Base-by-base conservation (phyloP, 345 rosid genomes). In the Populus pruinosa region DNA sequence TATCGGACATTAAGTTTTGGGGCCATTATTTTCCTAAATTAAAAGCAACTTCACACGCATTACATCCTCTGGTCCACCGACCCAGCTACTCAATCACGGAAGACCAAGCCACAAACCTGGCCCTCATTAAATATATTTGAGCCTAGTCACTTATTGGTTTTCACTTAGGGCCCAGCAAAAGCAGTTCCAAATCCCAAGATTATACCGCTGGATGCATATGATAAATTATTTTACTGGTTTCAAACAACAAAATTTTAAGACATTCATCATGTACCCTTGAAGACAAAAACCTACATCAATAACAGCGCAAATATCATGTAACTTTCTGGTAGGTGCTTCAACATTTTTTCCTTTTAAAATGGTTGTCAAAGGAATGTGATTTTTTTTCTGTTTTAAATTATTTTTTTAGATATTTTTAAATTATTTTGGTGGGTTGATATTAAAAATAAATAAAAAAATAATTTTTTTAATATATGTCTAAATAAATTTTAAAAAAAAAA, bases 31-130 rank as follows among this genome's bases (percentile, higher is more conserved):
- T 53, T 14, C 36, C 21, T 56, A n/a, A 29, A 31, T 6, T 17
- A 14, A 74, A 43, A 61, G 69, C 56, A 39, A 63, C 47, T 44
- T 20, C 67, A 61, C 38, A 75, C 71, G 25, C 8, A 23, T 47
- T 53, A 5, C 33, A 31, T 31, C 31, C 18, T 11, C 69, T 76
- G 78, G 67, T 25, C 78, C 78, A 67, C 67, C 38, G 39, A 23
- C 29, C 17, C 43, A 47, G 39, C 71, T 62, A 25, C 53, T 2
- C 36, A 13, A 6, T 33, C 70, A 65, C n/a, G 23, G 55, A 67
- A 62, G 49, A 69, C 55, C 67, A 41, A 67, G 55, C 35, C 50
- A 23, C 55, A 67, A 16, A 53, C 23, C 5, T 16, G 29, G 55
- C 6, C 69, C 68, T 38, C 66, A 31, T 76, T 68, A 71, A 59